phyloP scores from a whole-genome alignment of 352 stramenopile species.

The Phytopythium ostracodes region DNA sequence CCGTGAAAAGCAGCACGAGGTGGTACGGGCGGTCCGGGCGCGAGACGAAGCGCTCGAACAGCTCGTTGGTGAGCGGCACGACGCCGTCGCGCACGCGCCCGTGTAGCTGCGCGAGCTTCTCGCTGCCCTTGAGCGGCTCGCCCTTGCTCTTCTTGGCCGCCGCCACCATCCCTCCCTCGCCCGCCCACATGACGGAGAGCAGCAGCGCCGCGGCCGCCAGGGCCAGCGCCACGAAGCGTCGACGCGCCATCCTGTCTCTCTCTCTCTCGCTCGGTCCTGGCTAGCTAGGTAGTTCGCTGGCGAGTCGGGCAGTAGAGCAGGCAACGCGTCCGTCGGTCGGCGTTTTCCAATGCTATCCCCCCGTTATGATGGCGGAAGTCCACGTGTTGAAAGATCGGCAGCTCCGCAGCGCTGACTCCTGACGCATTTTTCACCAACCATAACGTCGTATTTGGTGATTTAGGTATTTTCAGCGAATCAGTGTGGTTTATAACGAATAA shows the following conservation, averaged over 20 bases:
- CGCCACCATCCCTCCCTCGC: background rate
- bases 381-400: constrained; percentile 32
- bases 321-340: background rate
- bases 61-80: constrained; percentile 48
- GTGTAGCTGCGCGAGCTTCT: constrained; percentile 64
- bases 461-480: background rate
- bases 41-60: constrained; percentile 52
- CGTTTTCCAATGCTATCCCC: constrained; percentile 10
- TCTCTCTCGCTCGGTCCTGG: no score
- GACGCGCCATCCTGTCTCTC: constrained; percentile 17
- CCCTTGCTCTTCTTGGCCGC: constrained; percentile 42
- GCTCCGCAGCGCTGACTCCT: background rate
- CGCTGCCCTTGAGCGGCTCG: constrained; percentile 30
- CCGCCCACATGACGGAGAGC: constrained; percentile 23
- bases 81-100: constrained; percentile 49
- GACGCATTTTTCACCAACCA: background rate
- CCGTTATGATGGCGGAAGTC: background rate
- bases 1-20: constrained; percentile 74
- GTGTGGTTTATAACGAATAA: background rate
- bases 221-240: constrained; percentile 15
- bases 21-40: constrained; percentile 79
- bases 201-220: constrained; percentile 31
- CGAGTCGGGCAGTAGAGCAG: background rate
- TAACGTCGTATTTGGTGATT: background rate
- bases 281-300: no score